Base-by-base conservation (phyloP, 257 asterid genomes). In the Paulownia fortunei region DNA sequence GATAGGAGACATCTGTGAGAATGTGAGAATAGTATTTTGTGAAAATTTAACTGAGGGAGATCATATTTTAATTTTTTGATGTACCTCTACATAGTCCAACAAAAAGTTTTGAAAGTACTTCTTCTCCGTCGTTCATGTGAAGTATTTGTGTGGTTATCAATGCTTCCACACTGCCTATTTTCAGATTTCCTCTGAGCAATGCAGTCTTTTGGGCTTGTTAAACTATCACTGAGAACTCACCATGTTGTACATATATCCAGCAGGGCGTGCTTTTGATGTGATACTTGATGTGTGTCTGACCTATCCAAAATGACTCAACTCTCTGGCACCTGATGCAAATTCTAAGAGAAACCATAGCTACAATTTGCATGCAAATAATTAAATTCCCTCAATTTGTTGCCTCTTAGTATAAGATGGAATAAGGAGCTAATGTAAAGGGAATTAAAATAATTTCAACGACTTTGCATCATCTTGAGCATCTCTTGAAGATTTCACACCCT, bases 401-500 rank as follows among this genome's bases (percentile, higher is more conserved):
- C 24, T 69, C 44, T 16, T 56, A 37, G 11, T 13, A 30, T 47
- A 52, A 27, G 62, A 44, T 46, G 77, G 69, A 23, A 27, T 23
- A 10, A 24, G 7, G 32, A 72, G 54, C 15, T 16, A 36, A 10
- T 69, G 21, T 46, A 18, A 47, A 42, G 62, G 23, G 41, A 60
- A 26, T 23, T 16, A 26, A n/a, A 47, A 49, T 15, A 74, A 19
- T n/a, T 12, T 15, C 41, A 37, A 54, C 3, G 27, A 27, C 13
- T 34, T 52, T 65, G 60, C 39, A 52, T 61, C 78, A 32, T 63
- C 54, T 72, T n/a, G 63, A 64, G 65, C 46, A 62, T 70, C 46
- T 61, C n/a, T 47, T 58, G 76, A 70, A 56, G 46, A 55, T 73
- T 70, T 65, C 58, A 37, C 26, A 51, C 46, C 72, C 44, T 27